These are phyloP conservation scores for Pyrenophora tritici-repentis DNA, from an alignment of 2,329 filamentous ascomycete genomes.

Conservation along the genomic window DNA sequence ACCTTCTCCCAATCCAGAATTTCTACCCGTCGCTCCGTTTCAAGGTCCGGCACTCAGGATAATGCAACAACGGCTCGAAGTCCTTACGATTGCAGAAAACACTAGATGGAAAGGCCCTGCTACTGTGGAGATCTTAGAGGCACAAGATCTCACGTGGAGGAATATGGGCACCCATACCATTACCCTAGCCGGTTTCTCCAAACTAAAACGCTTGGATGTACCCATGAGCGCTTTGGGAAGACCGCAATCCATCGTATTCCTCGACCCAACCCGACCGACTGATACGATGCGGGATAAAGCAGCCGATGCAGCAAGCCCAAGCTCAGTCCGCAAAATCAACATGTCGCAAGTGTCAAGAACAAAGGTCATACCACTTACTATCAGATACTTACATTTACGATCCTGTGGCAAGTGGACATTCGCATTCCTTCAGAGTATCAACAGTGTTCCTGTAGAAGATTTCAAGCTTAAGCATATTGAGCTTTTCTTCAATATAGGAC, in stretches of 20 bases:
- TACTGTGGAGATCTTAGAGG: conserved; percentile 14
- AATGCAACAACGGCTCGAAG: conserved; percentile 13
- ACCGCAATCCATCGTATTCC: conserved; percentile 10
- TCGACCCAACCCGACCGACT: neutral
- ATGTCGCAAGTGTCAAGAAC: neutral
- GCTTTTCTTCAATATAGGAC: conserved; percentile 13
- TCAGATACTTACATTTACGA: conserved; percentile 10
- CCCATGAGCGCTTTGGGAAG: conserved; percentile 13
- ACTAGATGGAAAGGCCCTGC: conserved; percentile 13
- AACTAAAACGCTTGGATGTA: conserved; percentile 12
- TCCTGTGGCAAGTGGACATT: conserved; percentile 18
- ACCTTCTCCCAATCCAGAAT: conserved; percentile 4
- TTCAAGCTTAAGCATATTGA: conserved; percentile 16
- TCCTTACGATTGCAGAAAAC: conserved; percentile 16
- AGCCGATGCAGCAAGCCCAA: neutral
- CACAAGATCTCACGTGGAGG: conserved; percentile 9
- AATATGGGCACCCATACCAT: conserved; percentile 22
- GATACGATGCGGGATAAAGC: neutral
- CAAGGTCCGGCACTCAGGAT: conserved; percentile 7
- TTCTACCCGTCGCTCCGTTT: conserved; percentile 11
- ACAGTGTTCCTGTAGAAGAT: neutral
- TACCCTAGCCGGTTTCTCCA: conserved; percentile 8
- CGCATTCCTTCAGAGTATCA: conserved; percentile 12
- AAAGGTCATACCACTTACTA: conserved; percentile 12
- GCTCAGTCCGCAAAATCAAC: neutral